Conservation (phyloP, 1,284 basidiomycete species). For the Marasmius sp. region DNA sequence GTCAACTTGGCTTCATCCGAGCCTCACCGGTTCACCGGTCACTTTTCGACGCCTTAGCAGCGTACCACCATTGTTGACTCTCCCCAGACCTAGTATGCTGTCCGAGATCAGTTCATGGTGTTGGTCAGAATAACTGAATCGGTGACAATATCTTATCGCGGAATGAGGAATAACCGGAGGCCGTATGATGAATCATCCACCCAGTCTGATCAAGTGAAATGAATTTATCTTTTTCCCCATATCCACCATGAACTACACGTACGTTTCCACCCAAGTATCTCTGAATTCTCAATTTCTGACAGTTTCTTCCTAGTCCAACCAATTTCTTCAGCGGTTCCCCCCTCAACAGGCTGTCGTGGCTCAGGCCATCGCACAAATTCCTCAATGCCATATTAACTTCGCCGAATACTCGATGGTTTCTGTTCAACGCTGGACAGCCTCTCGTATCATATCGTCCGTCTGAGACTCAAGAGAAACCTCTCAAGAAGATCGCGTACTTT, state of each 20-base stretch:
- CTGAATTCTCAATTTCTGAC: neutral
- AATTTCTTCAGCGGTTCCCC: slow-evolving; percentile 3
- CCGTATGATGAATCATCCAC: no score
- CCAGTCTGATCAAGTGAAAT: neutral
- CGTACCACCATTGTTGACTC: no score
- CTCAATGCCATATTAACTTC: neutral
- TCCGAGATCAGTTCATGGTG: no score
- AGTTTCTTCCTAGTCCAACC: neutral
- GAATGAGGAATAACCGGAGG: no score
- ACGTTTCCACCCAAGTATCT: neutral
- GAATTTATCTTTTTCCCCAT: neutral
- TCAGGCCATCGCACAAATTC: slow-evolving; percentile 1
- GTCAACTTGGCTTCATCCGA: no score
- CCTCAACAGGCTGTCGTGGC: neutral
- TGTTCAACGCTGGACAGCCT: slow-evolving; percentile 1
- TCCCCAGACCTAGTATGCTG: no score
- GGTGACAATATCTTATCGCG: no score
- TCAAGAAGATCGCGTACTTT: neutral
- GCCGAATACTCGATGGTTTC: slow-evolving; percentile 1
- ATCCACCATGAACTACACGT: slow-evolving; percentile 3
- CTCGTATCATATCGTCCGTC: neutral
- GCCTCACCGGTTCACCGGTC: no score
- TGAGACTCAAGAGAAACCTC: neutral
- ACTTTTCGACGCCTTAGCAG: no score
- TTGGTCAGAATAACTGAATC: no score